Conservation (phyloP, 2,329 filamentous ascomycete genomes). For the Paecilomyces variotii region DNA sequence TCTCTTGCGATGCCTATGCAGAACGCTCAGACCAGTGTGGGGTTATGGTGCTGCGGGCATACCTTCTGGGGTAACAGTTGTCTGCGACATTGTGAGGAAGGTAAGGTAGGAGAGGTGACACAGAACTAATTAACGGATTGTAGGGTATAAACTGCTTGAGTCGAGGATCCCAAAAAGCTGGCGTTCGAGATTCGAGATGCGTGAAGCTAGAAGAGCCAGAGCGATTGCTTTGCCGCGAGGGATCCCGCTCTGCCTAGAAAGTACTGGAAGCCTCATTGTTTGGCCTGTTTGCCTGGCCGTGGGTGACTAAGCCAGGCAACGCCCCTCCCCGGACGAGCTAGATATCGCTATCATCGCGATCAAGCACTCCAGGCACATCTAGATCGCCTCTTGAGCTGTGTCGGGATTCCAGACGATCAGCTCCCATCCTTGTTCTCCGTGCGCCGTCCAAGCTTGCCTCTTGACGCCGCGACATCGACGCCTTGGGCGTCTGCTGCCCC, state of each 20-base stretch:
- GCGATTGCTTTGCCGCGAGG: neutral
- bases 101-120: neutral
- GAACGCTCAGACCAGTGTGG: neutral
- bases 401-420: neutral
- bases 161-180: neutral
- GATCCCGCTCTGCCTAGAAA: conserved; percentile 22
- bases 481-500: neutral
- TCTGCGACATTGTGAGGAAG: neutral
- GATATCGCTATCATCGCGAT: neutral
- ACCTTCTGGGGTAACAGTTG: neutral
- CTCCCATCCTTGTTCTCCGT: neutral
- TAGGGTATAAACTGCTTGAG: neutral
- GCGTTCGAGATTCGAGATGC: neutral
- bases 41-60: neutral
- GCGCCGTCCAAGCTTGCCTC: neutral
- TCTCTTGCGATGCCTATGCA: neutral
- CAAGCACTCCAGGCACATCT: neutral
- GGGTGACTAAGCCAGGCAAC: conserved; percentile 5
- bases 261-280: conserved; percentile 34
- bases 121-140: neutral
- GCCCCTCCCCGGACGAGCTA: neutral
- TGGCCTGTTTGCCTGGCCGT: conserved; percentile 24
- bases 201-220: neutral
- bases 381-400: neutral
- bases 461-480: neutral